A percentile compares a stretch with the other conserved stretches of the same genome.
These are phyloP conservation scores for Omphalotus olearius DNA, from an alignment of 1,284 basidiomycete genomes.

Conservation along the genomic window DNA sequence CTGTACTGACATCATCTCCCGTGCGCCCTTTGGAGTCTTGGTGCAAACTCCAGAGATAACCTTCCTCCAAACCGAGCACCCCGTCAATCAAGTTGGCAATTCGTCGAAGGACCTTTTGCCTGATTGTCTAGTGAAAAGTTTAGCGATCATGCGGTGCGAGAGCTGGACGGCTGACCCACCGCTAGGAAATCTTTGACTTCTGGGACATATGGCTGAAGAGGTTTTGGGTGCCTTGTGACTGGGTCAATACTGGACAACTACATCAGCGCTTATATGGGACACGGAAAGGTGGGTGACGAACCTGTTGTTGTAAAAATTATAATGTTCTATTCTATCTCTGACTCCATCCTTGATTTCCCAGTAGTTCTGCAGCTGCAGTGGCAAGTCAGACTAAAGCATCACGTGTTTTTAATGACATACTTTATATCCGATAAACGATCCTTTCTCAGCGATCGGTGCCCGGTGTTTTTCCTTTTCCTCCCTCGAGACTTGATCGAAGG, in stretches of 20 bases:
- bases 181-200: conserved; percentile 30
- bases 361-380: conserved; percentile 28
- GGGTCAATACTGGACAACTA: conserved; percentile 26
- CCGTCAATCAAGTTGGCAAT: conserved; percentile 26
- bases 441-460: conserved; percentile 31
- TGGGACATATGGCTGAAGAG: conserved; percentile 28
- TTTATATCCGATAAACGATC: conserved; percentile 37
- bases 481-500: conserved; percentile 30
- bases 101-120: conserved; percentile 26
- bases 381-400: background rate
- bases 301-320: conserved; percentile 31
- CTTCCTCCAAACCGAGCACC: conserved; percentile 29
- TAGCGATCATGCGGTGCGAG: background rate
- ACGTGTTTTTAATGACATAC: conserved; percentile 10
- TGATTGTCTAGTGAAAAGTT: conserved; percentile 19
- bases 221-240: conserved; percentile 23
- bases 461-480: conserved; percentile 31
- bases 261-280: background rate
- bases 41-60: conserved; percentile 29
- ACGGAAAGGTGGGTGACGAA: background rate
- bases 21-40: conserved; percentile 23
- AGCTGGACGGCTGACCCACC: conserved; percentile 13
- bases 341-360: conserved; percentile 34
- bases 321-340: conserved; percentile 32
- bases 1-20: conserved; percentile 26